These are phyloP conservation scores for Pisolithus sp. DNA, from an alignment of 768 basidiomycete genomes.

Conservation along the genomic window DNA sequence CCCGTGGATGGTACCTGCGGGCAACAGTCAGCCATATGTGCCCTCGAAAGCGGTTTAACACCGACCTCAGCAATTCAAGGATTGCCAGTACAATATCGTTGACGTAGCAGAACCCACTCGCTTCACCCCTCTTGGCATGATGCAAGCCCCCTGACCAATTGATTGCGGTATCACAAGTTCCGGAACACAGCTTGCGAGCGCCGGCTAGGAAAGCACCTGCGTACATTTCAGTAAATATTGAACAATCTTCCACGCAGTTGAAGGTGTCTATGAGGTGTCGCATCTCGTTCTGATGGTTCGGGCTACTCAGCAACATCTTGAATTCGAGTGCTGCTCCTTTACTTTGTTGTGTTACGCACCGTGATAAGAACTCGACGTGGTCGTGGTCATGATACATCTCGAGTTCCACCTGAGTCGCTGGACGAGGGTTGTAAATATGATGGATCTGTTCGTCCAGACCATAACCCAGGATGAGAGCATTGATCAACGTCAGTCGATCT, in stretches of 20 bases:
- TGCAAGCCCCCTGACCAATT: constrained; percentile 99
- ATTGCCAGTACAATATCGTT: constrained; percentile 97
- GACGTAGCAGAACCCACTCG: constrained; percentile 97
- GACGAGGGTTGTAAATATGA: constrained; percentile 80
- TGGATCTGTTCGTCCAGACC: constrained; percentile 95
- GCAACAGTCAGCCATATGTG: neutral
- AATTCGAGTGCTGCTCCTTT: neutral
- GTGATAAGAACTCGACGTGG: constrained; percentile 93
- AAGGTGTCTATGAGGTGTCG: constrained; percentile 74
- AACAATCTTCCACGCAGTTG: constrained; percentile 97
- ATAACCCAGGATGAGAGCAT: constrained; percentile 92
- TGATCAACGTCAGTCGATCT: constrained; percentile 91
- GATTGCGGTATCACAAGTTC: constrained; percentile 90
- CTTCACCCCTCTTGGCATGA: constrained; percentile 96
- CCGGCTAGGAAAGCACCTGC: constrained; percentile 89
- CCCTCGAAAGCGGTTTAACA: neutral
- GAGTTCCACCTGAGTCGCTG: constrained; percentile 85
- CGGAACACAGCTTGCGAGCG: constrained; percentile 79
- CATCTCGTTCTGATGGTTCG: constrained; percentile 64
- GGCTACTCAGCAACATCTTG: constrained; percentile 62
- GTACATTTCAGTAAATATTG: constrained; percentile 93
- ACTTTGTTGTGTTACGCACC: constrained; percentile 38
- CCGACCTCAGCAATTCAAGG: constrained; percentile 78
- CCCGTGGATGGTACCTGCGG: constrained; percentile 80
- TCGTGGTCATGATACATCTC: constrained; percentile 90